Conservation (phyloP, 1,139 yeast genomes). For the Kurtzmaniella quercitrusa region DNA sequence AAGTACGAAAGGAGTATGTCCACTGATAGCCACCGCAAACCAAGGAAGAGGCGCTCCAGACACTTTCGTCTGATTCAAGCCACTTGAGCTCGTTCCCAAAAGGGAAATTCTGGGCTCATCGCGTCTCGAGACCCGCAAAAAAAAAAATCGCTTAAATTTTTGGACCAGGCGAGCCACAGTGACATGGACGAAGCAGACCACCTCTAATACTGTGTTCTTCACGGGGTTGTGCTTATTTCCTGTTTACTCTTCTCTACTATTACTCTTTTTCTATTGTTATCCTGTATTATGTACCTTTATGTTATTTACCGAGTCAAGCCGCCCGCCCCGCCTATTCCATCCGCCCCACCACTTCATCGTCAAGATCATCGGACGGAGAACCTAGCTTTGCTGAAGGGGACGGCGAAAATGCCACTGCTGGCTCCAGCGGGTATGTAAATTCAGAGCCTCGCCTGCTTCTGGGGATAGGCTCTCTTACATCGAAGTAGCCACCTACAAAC, state of each 20-base stretch:
- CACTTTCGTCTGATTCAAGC: no score
- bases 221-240: no score
- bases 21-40: no score
- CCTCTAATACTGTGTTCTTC: no score
- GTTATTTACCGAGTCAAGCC: background rate
- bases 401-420: slow-evolving; percentile 6
- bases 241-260: no score
- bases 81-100: no score
- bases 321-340: slow-evolving; percentile 10
- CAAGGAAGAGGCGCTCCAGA: no score
- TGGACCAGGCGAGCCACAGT: background rate
- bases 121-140: background rate
- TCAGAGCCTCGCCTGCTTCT: slow-evolving; percentile 2
- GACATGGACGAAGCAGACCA: no score
- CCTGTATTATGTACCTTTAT: background rate
- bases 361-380: background rate
- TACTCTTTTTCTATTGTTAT: background rate
- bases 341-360: slow-evolving; percentile 12
- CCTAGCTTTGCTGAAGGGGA: slow-evolving; percentile 2
- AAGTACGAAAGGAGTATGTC: no score
- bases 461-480: slow-evolving; percentile 5
- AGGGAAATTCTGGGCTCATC: background rate
- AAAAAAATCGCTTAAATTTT: background rate
- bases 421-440: background rate
- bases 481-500: slow-evolving; percentile 12